Base-by-base conservation (phyloP, 805 yeast species). In the Scheffersomyces stipitis region DNA sequence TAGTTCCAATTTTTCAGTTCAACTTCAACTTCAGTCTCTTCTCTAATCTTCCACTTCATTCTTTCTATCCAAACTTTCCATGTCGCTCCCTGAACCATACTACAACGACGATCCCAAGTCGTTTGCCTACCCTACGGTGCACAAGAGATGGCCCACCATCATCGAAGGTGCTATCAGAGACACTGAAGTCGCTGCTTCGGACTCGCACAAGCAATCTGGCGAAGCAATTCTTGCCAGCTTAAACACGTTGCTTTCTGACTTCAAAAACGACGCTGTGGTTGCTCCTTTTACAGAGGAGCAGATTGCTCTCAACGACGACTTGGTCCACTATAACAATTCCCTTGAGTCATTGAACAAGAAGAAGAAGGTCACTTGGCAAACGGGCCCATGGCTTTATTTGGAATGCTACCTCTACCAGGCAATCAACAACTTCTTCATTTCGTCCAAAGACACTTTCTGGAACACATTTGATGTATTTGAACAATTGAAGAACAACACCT, bases 381-480 rank as follows among this genome's bases (percentile, higher is more conserved):
- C 82, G 6, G 95, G 91, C 1, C 96, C 96, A 14, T 93, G 99
- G 99, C 66, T 93, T 36, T 83, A 73, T 53, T 68, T 84, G 28
- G 99, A 95, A 60, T 83, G 96, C 59, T 82, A 83, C 54, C 57
- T 93, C 40, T 93, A 93, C 64, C 79, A 96, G 41, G 59, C 70
- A 42, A 62, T 86, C 37, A 76, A 83, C 52, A 48, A 53, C 1
- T 54, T 59, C 26, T 69, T 82, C 51, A 32, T 56, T 17, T 34
- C 40, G 14, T 41, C 50, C 10, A 60, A 64, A 30, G 49, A 52
- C 2, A 64, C 60, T 28, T 44, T 44, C 39, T 80, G 83, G 82
- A 45, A 58, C 30, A 49, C 65, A 10, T 89, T 79, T 57, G 99
- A 93, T 56, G 67, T 89, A 26, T 93, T 90, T 54, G 76, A 77